These are phyloP conservation scores for Clonostachys solani DNA, from an alignment of 2,329 filamentous ascomycete species.

Conservation along the genomic window DNA sequence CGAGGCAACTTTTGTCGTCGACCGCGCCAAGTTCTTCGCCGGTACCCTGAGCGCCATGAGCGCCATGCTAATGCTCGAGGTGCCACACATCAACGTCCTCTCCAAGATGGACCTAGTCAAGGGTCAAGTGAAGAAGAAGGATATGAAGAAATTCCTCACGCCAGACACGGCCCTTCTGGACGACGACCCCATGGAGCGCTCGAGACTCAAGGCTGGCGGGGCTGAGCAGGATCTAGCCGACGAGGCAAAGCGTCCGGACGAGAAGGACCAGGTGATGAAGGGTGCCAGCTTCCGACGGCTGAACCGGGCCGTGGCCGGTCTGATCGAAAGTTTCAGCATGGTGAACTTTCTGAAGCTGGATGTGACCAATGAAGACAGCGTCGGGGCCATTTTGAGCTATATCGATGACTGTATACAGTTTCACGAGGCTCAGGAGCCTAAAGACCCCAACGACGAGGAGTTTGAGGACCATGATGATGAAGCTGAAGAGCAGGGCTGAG, in stretches of 20 bases:
- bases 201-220: slow-evolving; percentile 29
- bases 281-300: slow-evolving; percentile 78
- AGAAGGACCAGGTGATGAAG: slow-evolving; percentile 69
- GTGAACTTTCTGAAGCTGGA: slow-evolving; percentile 91
- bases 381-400: slow-evolving; percentile 79
- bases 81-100: slow-evolving; percentile 93
- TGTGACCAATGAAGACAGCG: slow-evolving; percentile 86
- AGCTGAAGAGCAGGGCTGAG: slow-evolving; percentile 7
- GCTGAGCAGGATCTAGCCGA: slow-evolving; percentile 37
- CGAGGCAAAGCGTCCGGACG: slow-evolving; percentile 55
- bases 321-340: slow-evolving; percentile 98
- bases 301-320: slow-evolving; percentile 80
- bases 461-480: slow-evolving; percentile 29
- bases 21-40: slow-evolving; percentile 95
- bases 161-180: slow-evolving; percentile 81
- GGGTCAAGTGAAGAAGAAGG: slow-evolving; percentile 79
- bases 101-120: slow-evolving; percentile 98
- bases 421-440: slow-evolving; percentile 89
- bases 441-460: slow-evolving; percentile 66
- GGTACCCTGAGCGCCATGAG: slow-evolving; percentile 96
- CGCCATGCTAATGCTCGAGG: slow-evolving; percentile 97
- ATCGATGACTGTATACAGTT: slow-evolving; percentile 94
- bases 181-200: slow-evolving; percentile 62
- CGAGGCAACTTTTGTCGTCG: slow-evolving; percentile 92
- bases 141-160: slow-evolving; percentile 85